A percentile compares a stretch with the other conserved stretches of the same genome.
Conservation (phyloP, 352 stramenopile genomes). For the Phytophthora pinifolia region DNA sequence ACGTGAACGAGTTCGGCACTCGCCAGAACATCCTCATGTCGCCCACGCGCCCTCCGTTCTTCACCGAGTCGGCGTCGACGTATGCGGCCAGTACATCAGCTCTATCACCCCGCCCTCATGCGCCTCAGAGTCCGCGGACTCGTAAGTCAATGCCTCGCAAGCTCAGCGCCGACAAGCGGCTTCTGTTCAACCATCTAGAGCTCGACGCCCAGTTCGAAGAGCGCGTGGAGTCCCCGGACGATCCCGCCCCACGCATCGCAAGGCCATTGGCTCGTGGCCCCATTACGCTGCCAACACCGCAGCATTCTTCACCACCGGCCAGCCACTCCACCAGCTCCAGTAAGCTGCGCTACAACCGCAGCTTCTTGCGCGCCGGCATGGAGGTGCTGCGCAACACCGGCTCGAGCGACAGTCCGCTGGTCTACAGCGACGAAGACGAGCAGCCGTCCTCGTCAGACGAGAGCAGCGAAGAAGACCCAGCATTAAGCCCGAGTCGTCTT, state of each 20-base stretch:
- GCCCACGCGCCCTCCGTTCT: constrained; percentile 53
- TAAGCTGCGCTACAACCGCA: constrained; percentile 41
- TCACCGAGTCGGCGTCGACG: constrained; percentile 18
- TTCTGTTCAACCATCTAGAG: constrained; percentile 15
- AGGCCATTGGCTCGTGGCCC: constrained; percentile 6
- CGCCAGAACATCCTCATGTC: constrained; percentile 62
- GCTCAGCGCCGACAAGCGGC: constrained; percentile 7
- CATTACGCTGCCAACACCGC: constrained; percentile 2
- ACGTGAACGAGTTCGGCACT: constrained; percentile 71
- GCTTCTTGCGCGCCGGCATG: constrained; percentile 62
- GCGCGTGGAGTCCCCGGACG: constrained; percentile 16
- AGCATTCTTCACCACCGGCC: constrained; percentile 2
- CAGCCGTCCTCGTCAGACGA: constrained; percentile 13
- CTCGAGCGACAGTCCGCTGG: constrained; percentile 17
- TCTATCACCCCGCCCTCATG: constrained; percentile 18
- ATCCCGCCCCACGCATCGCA: constrained; percentile 3
- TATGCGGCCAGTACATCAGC: background rate
- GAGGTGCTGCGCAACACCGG: constrained; percentile 45
- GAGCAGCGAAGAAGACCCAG: constrained; percentile 10
- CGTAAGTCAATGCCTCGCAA: constrained; percentile 19
- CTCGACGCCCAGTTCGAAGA: constrained; percentile 34
- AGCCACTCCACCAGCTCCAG: constrained; percentile 9
- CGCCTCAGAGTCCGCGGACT: constrained; percentile 1
- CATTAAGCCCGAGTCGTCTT: constrained; percentile 18
- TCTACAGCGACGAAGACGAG: constrained; percentile 13